Conservation (phyloP, 805 yeast species). For the Schwanniomyces vanrijiae region DNA sequence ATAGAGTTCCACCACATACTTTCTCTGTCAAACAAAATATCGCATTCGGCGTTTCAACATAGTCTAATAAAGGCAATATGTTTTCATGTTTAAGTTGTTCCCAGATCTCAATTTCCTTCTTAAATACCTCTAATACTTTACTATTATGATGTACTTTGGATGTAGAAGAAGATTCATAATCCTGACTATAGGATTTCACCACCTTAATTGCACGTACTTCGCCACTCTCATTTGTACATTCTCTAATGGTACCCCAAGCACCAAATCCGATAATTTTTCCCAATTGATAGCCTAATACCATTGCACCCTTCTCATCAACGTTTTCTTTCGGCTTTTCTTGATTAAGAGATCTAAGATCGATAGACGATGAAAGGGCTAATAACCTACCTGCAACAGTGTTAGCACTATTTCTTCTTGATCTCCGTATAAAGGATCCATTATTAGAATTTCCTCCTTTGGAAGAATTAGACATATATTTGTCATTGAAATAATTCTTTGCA, state of each 20-base stretch:
- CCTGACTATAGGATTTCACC: constrained; percentile 35
- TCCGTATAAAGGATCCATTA: constrained; percentile 30
- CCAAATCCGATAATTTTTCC: constrained; percentile 85
- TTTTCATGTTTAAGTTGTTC: constrained; percentile 60
- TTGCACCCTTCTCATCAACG: constrained; percentile 67
- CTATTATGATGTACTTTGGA: constrained; percentile 31
- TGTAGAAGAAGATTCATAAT: constrained; percentile 4
- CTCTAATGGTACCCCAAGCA: constrained; percentile 86
- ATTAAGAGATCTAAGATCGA: constrained; percentile 30
- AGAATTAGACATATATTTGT: constrained; percentile 19
- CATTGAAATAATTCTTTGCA: constrained; percentile 35
- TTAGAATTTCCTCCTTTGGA: constrained; percentile 20
- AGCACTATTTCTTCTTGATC: constrained; percentile 29
- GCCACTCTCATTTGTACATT: constrained; percentile 48
- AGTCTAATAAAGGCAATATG: constrained; percentile 61
- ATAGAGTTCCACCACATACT: constrained; percentile 76
- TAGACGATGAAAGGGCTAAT: constrained; percentile 36
- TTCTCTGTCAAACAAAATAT: constrained; percentile 73
- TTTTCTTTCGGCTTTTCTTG: constrained; percentile 29
- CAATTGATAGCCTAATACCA: constrained; percentile 58
- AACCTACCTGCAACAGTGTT: constrained; percentile 43
- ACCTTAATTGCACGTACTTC: constrained; percentile 59
- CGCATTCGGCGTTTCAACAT: constrained; percentile 59
- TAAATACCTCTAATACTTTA: constrained; percentile 56
- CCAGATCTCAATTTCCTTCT: constrained; percentile 79